These are phyloP conservation scores for Dissophora globulifera DNA, from an alignment of 192 early-diverging fungal species.

Conservation along the genomic window DNA sequence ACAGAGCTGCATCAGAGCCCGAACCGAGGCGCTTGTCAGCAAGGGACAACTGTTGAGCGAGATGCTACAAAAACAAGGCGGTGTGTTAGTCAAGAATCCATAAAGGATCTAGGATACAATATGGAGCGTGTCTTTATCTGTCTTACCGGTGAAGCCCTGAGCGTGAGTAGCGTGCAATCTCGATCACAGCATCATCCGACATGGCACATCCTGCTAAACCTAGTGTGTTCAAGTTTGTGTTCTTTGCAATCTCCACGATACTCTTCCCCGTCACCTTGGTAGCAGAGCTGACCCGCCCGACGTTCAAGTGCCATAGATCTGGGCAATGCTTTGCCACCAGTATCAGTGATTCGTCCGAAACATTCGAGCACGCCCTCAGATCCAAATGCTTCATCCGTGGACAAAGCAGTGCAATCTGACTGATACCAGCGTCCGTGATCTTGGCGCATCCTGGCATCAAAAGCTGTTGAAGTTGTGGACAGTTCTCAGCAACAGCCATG, in stretches of 20 bases:
- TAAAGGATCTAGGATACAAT: no score
- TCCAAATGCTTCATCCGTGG: conserved; percentile 59
- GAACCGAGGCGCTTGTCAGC: conserved; percentile 56
- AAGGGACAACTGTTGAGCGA: conserved; percentile 59
- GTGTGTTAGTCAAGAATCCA: no score
- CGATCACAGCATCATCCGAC: conserved; percentile 57
- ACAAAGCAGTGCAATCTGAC: conserved; percentile 52
- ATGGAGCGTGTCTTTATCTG: no score
- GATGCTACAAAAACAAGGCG: conserved; percentile 28
- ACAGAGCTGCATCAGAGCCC: conserved; percentile 56
- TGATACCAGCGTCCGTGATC: conserved; percentile 57
- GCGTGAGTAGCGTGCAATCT: conserved; percentile 49
- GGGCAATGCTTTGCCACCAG: conserved; percentile 57
- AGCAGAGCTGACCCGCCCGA: conserved; percentile 58
- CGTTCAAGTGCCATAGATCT: conserved; percentile 58
- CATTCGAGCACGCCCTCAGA: conserved; percentile 59
- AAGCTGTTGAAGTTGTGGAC: conserved; percentile 51
- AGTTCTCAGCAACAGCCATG: conserved; percentile 46
- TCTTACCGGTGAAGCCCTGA: conserved; percentile 51
- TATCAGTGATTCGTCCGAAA: conserved; percentile 56
- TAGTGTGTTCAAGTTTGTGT: conserved; percentile 54
- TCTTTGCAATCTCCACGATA: conserved; percentile 59
- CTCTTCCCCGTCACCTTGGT: conserved; percentile 54
- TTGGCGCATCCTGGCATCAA: conserved; percentile 63
- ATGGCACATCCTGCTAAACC: conserved; percentile 64